Evolutionary conservation across 148 eudicot species (phyloP).

Genomic region (Chenopodium berlandieri): DNA sequence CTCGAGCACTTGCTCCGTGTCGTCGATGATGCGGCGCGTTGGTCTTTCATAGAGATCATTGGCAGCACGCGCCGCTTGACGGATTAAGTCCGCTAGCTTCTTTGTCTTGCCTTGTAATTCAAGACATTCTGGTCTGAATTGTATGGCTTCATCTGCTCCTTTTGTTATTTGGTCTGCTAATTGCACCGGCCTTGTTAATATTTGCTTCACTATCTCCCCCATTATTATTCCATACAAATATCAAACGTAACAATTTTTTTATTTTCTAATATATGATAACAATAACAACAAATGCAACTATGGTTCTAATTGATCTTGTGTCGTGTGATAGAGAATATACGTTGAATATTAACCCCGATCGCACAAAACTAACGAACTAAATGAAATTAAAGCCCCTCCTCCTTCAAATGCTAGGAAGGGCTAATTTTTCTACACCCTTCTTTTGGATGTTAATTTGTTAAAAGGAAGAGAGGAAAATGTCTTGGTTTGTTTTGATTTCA

Average conservation of each 20-base stretch:
- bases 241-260: neutral
- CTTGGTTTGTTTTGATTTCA: neutral
- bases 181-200: constrained; percentile 68
- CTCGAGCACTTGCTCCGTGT: constrained; percentile 65
- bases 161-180: constrained; percentile 70
- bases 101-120: constrained; percentile 60
- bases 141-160: constrained; percentile 48
- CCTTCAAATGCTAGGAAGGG: constrained; percentile 19
- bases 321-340: too few relatives aligned
- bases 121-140: constrained; percentile 52
- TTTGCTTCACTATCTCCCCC: constrained; percentile 61
- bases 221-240: neutral
- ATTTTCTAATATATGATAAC: too few relatives aligned
- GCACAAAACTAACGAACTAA: neutral
- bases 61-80: constrained; percentile 68
- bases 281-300: too few relatives aligned
- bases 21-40: constrained; percentile 73
- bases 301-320: too few relatives aligned
- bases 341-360: too few relatives aligned
- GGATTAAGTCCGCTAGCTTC: constrained; percentile 59
- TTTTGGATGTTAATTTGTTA: neutral
- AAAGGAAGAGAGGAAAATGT: neutral
- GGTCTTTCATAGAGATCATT: constrained; percentile 77
- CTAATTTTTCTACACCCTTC: neutral
- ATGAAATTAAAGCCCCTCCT: neutral